phyloP scores from a whole-genome alignment of 257 asterid species.

The Ophiorrhiza pumila region DNA sequence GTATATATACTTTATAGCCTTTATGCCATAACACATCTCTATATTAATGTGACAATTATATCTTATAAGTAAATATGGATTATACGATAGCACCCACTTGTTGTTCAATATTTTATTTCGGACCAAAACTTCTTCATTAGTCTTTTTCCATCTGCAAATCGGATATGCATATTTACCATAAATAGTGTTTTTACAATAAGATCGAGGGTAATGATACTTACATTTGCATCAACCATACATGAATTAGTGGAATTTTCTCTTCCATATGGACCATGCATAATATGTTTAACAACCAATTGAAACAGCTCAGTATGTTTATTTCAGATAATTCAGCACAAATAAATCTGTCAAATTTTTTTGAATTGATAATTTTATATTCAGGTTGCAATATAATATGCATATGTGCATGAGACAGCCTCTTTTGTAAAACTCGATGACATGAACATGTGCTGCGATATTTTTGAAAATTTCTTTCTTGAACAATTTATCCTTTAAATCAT shows the following conservation, averaged over 20 bases:
- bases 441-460: too few species aligned
- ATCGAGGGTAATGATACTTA: too few species aligned
- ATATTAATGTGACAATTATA: conserved; percentile 2
- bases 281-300: not conserved
- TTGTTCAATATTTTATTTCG: too few species aligned
- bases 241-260: too few species aligned
- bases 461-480: too few species aligned
- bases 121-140: not conserved
- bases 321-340: not conserved
- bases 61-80: not conserved
- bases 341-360: not conserved
- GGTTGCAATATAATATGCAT: not conserved
- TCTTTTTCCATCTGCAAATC: not conserved
- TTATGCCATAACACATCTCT: not conserved
- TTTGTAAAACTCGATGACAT: too few species aligned
- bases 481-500: not conserved
- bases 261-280: not conserved
- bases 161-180: not conserved
- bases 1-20: not conserved
- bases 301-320: not conserved
- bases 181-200: too few species aligned
- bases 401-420: not conserved
- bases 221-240: too few species aligned
- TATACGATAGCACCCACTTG: not conserved
- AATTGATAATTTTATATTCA: not conserved